Evolutionary conservation across 2,329 filamentous ascomycete species (phyloP).

Genomic region (Botryosphaeria dothidea): DNA sequence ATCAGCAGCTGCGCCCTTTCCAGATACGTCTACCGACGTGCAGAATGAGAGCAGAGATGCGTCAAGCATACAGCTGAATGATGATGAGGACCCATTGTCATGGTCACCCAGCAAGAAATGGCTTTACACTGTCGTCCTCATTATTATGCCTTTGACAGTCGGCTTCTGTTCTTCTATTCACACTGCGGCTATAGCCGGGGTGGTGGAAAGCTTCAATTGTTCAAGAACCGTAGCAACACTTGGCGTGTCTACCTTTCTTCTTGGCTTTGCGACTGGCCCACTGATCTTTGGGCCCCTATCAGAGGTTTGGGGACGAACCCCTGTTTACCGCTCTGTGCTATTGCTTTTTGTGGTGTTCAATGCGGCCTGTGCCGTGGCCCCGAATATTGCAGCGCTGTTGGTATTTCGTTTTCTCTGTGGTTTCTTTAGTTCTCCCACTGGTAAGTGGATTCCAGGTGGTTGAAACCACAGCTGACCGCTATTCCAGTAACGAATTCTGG

Average conservation of each 20-base stretch:
- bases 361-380: slow-evolving; percentile 46
- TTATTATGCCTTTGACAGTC: slow-evolving; percentile 21
- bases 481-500: slow-evolving; percentile 19
- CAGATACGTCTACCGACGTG: neutral
- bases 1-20: neutral
- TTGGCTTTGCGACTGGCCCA: slow-evolving; percentile 53
- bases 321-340: slow-evolving; percentile 52
- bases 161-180: slow-evolving; percentile 44
- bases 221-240: slow-evolving; percentile 25
- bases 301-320: slow-evolving; percentile 56
- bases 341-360: slow-evolving; percentile 57
- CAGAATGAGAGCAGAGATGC: neutral
- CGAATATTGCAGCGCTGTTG: slow-evolving; percentile 44
- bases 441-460: slow-evolving; percentile 46
- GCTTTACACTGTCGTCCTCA: slow-evolving; percentile 20
- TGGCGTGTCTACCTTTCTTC: slow-evolving; percentile 52
- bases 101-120: slow-evolving; percentile 21
- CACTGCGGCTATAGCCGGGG: slow-evolving; percentile 46
- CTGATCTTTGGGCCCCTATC: slow-evolving; percentile 57
- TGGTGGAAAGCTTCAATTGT: slow-evolving; percentile 9
- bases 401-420: slow-evolving; percentile 53
- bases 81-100: neutral
- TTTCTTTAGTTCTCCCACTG: slow-evolving; percentile 64
- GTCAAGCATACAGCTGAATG: neutral
- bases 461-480: slow-evolving; percentile 21